Base-by-base conservation (phyloP, 306 rosid genomes). In the Malus sylvestris region DNA sequence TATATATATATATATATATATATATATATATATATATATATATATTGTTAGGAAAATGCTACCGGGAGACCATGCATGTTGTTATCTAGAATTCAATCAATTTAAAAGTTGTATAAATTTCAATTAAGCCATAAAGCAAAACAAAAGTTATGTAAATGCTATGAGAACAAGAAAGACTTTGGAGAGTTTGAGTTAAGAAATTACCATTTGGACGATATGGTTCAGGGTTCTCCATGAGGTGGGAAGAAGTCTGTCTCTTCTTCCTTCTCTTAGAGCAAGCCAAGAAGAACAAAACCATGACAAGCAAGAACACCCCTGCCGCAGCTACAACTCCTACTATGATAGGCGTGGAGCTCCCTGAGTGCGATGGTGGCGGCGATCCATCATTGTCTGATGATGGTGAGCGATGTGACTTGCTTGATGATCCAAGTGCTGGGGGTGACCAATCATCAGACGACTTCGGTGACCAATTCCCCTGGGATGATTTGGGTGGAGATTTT, bases 301-400 rank as follows among this genome's bases (percentile, higher is more conserved):
- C 44, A 14, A 88, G 66, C 2, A 91, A 76, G 63, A 90, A 59
- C 18, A 93, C 20, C 8, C 83, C 95, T 19, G 67, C 90, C 23
- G 82, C 95, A 19, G 70, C 79, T 52, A 78, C 89, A 62, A 87
- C 49, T 80, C 86, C 97, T 58, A 84, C 25, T 33, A 94, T 86
- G 68, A 74, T 1, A 8, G 88, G 81, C 46, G 44, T 7, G 16
- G 82, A 59, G 7, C 20, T 25, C 19, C 55, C 55, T 2, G 70
- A 66, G 27, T n/a, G 14, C 16, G 46, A 42, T 14, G 57, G 29
- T 25, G 77, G 66, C 1, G 60, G 10, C 3, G 51, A 22, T 3
- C 11, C 30, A 10, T 73, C 57, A 10, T 16, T 44, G 4, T 35
- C 32, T 9, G 25, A 8, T 2, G 67, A 6, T 72, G 57, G 20